A percentile compares a stretch with the other conserved stretches of the same genome.
Evolutionary conservation across 2,329 filamentous ascomycete species (phyloP).

Genomic region (Aspergillus quadrilineatus): DNA sequence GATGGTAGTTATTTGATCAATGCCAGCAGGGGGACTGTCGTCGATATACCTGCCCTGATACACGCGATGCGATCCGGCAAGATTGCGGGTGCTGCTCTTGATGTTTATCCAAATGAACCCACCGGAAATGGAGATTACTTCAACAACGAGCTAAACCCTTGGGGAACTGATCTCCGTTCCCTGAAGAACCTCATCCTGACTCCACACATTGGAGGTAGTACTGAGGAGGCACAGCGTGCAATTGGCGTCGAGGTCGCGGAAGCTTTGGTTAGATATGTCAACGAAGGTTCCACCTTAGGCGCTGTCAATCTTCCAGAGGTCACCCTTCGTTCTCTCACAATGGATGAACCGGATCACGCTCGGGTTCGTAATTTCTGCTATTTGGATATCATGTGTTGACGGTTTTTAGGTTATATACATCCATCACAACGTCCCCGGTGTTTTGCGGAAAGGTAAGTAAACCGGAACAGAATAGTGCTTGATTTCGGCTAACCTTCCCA

Average conservation of each 20-base stretch:
- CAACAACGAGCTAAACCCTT: conserved; percentile 75
- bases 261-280: conserved; percentile 89
- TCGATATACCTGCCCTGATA: conserved; percentile 90
- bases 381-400: conserved; percentile 1
- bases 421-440: conserved; percentile 93
- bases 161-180: conserved; percentile 78
- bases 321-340: conserved; percentile 80
- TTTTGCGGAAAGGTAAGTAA: conserved; percentile 71
- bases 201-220: conserved; percentile 95
- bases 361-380: conserved; percentile 54
- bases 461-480: background rate
- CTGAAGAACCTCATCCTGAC: conserved; percentile 93
- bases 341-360: conserved; percentile 85
- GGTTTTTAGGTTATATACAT: conserved; percentile 80
- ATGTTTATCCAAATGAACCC: conserved; percentile 93
- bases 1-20: conserved; percentile 92
- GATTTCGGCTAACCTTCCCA: conserved; percentile 31
- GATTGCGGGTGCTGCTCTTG: conserved; percentile 89
- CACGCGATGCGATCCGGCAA: conserved; percentile 82
- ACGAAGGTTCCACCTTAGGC: conserved; percentile 85
- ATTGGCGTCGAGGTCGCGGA: conserved; percentile 93
- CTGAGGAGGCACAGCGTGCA: conserved; percentile 93
- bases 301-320: conserved; percentile 98
- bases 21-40: conserved; percentile 87
- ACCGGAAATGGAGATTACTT: conserved; percentile 95